Conservation (phyloP, 495 filamentous ascomycete genomes). For the Lasiosphaeria hispida region DNA sequence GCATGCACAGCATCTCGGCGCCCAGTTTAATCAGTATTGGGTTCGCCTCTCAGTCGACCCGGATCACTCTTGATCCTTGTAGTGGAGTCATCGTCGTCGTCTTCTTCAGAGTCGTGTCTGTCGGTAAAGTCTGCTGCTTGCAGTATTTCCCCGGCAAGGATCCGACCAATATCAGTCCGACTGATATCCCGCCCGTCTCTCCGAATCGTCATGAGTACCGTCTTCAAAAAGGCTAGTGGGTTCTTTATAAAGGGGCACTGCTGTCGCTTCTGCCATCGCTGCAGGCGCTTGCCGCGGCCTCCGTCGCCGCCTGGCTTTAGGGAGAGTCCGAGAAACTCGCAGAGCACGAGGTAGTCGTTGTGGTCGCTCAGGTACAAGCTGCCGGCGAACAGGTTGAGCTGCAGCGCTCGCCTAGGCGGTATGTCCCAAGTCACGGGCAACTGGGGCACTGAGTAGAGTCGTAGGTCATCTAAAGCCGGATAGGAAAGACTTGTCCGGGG, state of each 20-base stretch:
- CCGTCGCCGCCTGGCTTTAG: constrained; percentile 11
- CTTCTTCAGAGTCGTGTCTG: no score
- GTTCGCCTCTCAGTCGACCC: no score
- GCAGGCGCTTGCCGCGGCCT: constrained; percentile 42
- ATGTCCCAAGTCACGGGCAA: constrained; percentile 11
- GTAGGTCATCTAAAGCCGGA: constrained; percentile 47
- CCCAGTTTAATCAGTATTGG: no score
- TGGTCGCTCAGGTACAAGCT: constrained; percentile 59
- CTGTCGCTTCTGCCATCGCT: constrained; percentile 27
- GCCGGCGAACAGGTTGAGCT: constrained; percentile 67
- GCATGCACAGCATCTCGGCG: no score
- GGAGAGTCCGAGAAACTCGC: constrained; percentile 51
- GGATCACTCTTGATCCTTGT: no score
- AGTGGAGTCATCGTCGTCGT: no score
- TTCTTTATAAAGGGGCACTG: constrained; percentile 43
- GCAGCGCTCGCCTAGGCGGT: constrained; percentile 30
- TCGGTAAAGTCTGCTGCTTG: constrained; percentile 25
- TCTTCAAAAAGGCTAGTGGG: constrained; percentile 52
- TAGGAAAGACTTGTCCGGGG: constrained; percentile 49
- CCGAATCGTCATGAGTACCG: constrained; percentile 50
- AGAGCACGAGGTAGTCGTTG: constrained; percentile 52
- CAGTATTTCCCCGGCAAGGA: constrained; percentile 45
- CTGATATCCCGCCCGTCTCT: constrained; percentile 48
- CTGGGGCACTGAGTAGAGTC: constrained; percentile 41
- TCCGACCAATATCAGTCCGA: constrained; percentile 55